phyloP scores from a whole-genome alignment of 2,329 filamentous ascomycete species.

The Colletotrichum caudatum region DNA sequence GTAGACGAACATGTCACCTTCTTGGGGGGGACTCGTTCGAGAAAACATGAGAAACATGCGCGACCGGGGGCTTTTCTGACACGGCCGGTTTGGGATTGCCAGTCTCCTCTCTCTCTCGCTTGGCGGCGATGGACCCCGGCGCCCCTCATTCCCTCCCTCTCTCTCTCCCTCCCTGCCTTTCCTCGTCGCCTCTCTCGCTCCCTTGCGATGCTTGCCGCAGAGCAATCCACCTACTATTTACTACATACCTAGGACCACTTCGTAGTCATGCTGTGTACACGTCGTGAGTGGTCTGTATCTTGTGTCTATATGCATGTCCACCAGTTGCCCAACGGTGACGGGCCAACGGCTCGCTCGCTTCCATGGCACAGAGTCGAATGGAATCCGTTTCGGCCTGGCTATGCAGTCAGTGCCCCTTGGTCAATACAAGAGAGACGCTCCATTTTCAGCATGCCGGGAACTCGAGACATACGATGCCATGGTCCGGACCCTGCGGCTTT shows the following conservation, averaged over 20 bases:
- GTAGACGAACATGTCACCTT: slow-evolving; percentile 27
- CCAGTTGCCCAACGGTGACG: too few relatives aligned
- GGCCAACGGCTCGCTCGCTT: neutral
- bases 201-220: neutral
- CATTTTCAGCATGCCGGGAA: slow-evolving; percentile 33
- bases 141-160: neutral
- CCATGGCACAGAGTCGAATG: neutral
- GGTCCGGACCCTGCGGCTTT: slow-evolving; percentile 19
- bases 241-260: neutral
- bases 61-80: slow-evolving; percentile 32
- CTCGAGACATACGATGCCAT: slow-evolving; percentile 21
- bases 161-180: neutral
- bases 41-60: slow-evolving; percentile 36
- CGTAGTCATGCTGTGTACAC: neutral
- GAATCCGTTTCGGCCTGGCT: neutral
- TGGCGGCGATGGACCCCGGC: slow-evolving; percentile 17
- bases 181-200: neutral
- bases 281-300: neutral
- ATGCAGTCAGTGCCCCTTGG: neutral
- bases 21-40: slow-evolving; percentile 33
- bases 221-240: neutral
- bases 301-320: neutral
- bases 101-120: neutral
- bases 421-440: slow-evolving; percentile 17
- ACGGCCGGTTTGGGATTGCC: slow-evolving; percentile 28